phyloP scores from a whole-genome alignment of 495 filamentous ascomycete species.

The Hyaloscypha finlandica region DNA sequence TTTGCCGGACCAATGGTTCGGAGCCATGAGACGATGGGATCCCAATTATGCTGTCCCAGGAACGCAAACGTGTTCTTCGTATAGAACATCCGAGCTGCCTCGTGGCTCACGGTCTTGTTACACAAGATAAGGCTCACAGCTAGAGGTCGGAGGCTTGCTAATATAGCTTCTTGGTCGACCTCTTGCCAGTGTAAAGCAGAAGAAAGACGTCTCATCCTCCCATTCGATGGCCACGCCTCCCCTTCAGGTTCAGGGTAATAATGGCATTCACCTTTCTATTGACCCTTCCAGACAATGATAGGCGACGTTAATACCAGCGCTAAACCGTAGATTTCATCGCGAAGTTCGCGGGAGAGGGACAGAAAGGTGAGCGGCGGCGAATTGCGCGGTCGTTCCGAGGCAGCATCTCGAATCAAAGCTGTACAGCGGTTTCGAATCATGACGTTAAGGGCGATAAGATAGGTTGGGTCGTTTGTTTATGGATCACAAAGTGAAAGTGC shows the following conservation, averaged over 20 bases:
- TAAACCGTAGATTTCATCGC: conserved; percentile 16
- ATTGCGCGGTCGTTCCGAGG: conserved; percentile 5
- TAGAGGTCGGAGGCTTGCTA: conserved; percentile 11
- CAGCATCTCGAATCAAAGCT: conserved; percentile 14
- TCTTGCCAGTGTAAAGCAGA: conserved; percentile 7
- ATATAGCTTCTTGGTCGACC: conserved; percentile 16
- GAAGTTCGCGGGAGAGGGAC: conserved; percentile 14
- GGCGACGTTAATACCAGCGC: conserved; percentile 10
- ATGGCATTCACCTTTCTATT: conserved; percentile 8
- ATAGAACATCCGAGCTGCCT: conserved; percentile 12
- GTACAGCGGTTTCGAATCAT: conserved; percentile 10
- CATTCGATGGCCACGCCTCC: background rate
- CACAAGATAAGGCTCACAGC: conserved; percentile 12
- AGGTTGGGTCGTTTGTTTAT: background rate
- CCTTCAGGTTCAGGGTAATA: conserved; percentile 10
- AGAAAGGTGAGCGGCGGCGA: conserved; percentile 14
- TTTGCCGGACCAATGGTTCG: conserved; percentile 11
- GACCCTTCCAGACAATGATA: conserved; percentile 15
- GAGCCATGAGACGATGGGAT: conserved; percentile 14
- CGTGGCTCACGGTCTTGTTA: conserved; percentile 15
- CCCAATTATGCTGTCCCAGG: conserved; percentile 13
- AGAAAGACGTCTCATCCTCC: conserved; percentile 5
- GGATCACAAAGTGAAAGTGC: background rate
- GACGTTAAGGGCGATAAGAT: conserved; percentile 11
- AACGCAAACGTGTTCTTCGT: conserved; percentile 16